Conservation (phyloP, 2,329 filamentous ascomycete species). For the Fusarium heterosporum region DNA sequence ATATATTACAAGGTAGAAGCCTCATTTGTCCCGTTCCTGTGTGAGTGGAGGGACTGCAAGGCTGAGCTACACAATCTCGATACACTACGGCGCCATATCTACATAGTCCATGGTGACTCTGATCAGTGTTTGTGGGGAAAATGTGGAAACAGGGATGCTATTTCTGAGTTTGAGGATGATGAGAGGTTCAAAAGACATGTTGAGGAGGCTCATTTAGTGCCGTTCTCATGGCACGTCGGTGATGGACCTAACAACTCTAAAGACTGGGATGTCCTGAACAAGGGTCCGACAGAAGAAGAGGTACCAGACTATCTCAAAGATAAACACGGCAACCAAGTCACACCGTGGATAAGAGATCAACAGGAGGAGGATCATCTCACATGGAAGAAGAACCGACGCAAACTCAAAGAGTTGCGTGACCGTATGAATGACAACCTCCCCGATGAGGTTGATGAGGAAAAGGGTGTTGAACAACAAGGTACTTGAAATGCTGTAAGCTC, state of each 20-base stretch:
- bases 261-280: slow-evolving; percentile 33
- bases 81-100: slow-evolving; percentile 67
- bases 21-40: slow-evolving; percentile 64
- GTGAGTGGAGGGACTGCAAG: slow-evolving; percentile 69
- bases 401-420: slow-evolving; percentile 58
- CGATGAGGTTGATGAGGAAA: slow-evolving; percentile 54
- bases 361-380: slow-evolving; percentile 61
- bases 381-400: slow-evolving; percentile 58
- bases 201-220: slow-evolving; percentile 64
- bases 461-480: slow-evolving; percentile 25
- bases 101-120: slow-evolving; percentile 59
- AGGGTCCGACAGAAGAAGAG: slow-evolving; percentile 45
- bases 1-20: slow-evolving; percentile 58
- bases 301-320: slow-evolving; percentile 66
- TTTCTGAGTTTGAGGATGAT: slow-evolving; percentile 52
- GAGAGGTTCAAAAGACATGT: slow-evolving; percentile 62
- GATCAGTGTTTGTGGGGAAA: slow-evolving; percentile 50
- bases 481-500: background rate
- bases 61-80: slow-evolving; percentile 73
- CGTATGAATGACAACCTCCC: slow-evolving; percentile 60
- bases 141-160: slow-evolving; percentile 41
- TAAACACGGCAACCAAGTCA: slow-evolving; percentile 65
- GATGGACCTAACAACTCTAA: slow-evolving; percentile 64
- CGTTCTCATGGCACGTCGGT: slow-evolving; percentile 68
- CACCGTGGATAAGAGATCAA: slow-evolving; percentile 67